Conservation (phyloP, 345 rosid genomes). For the Eucalyptus melliodora region DNA sequence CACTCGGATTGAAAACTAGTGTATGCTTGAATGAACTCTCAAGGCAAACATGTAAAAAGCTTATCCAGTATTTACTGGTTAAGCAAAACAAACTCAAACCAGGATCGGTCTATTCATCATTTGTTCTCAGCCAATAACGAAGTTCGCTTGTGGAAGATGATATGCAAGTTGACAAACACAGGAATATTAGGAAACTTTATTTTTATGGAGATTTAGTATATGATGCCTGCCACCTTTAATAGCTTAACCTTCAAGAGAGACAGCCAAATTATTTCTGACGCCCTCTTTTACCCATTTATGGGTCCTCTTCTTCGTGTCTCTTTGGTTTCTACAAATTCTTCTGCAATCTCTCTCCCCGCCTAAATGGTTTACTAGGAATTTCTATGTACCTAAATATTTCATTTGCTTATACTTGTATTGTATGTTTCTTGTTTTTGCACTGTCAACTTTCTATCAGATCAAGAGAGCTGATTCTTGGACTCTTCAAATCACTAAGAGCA, state of each 20-base stretch:
- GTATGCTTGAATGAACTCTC: not conserved
- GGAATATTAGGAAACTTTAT: not conserved
- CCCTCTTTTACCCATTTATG: not conserved
- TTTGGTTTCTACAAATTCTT: not conserved
- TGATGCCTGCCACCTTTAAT: not conserved
- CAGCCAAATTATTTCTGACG: not conserved
- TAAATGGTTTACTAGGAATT: not conserved
- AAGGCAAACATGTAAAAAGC: not conserved
- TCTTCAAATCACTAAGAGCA: not conserved
- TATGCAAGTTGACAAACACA: no score
- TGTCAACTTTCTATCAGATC: not conserved
- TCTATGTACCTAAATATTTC: not conserved
- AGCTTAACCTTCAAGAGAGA: not conserved
- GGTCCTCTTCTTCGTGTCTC: not conserved
- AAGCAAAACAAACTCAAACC: not conserved
- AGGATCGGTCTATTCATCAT: no score
- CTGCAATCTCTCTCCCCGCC: accelerated
- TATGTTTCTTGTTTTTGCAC: not conserved
- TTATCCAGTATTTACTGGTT: not conserved
- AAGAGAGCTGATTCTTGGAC: not conserved
- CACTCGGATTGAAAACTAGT: not conserved
- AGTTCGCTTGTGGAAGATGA: no score
- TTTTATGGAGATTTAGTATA: not conserved
- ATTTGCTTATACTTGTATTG: not conserved
- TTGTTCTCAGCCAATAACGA: no score